A percentile compares a stretch with the other conserved stretches of the same genome.
Evolutionary conservation across 768 basidiomycete species (phyloP).

Genomic region (Dentipellis sp.): DNA sequence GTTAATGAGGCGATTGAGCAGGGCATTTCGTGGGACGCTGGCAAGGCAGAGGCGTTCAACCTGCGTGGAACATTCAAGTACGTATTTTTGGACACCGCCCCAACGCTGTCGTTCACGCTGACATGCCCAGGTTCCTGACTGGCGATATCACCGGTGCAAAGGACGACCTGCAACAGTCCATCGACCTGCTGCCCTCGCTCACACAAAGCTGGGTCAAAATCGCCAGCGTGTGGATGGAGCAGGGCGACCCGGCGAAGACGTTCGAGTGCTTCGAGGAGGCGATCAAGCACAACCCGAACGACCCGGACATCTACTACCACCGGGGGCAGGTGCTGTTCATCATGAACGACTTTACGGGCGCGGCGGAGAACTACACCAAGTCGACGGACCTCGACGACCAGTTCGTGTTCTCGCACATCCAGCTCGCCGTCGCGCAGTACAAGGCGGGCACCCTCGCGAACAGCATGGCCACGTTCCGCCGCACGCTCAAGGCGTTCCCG

Average conservation of each 20-base stretch:
- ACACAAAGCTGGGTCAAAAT: constrained; percentile 95
- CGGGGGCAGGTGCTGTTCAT: constrained; percentile 98
- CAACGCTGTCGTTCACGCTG: no score
- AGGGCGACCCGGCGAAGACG: constrained; percentile 69
- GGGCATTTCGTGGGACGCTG: constrained; percentile 65
- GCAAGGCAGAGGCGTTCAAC: constrained; percentile 84
- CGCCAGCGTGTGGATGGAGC: constrained; percentile 96
- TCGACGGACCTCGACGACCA: constrained; percentile 78
- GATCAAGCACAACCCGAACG: constrained; percentile 67
- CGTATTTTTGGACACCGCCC: constrained; percentile 16
- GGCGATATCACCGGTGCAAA: constrained; percentile 79
- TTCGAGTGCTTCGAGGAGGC: constrained; percentile 92
- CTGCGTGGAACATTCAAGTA: constrained; percentile 94
- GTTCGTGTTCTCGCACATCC: constrained; percentile 97
- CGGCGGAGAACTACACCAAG: constrained; percentile 85
- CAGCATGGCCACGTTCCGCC: constrained; percentile 86
- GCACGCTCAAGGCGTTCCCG: constrained; percentile 79
- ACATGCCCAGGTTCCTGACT: constrained; percentile 66
- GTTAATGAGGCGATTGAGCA: constrained; percentile 83
- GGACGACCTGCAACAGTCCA: constrained; percentile 69
- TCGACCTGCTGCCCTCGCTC: constrained; percentile 54
- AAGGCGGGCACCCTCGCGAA: constrained; percentile 71
- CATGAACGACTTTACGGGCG: constrained; percentile 79
- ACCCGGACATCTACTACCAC: constrained; percentile 97
- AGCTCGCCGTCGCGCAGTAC: constrained; percentile 95